Conservation (phyloP, 495 filamentous ascomycete species). For the Lophiostoma macrostomum region DNA sequence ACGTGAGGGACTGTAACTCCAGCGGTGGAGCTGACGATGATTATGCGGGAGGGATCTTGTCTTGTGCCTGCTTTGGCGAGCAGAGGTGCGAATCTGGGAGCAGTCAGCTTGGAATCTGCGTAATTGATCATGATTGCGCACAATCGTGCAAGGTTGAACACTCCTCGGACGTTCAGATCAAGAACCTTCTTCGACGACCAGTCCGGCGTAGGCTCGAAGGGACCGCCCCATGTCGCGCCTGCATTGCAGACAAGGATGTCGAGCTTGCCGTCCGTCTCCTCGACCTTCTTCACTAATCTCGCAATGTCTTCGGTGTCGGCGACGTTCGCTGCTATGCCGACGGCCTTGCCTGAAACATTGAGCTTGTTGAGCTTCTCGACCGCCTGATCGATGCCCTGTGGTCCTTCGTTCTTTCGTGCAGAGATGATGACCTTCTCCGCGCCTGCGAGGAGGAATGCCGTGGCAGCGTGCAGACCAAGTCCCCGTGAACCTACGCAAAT, state of each 20-base stretch:
- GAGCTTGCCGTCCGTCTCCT: conserved; percentile 38
- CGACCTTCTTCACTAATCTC: conserved; percentile 39
- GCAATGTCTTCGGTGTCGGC: conserved; percentile 42
- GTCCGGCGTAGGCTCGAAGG: conserved; percentile 45
- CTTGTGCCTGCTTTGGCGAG: conserved; percentile 36
- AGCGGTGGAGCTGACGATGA: conserved; percentile 42
- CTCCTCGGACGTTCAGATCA: conserved; percentile 46
- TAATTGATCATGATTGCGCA: neutral
- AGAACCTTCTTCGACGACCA: conserved; percentile 42
- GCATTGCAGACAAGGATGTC: conserved; percentile 47
- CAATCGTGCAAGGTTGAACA: conserved; percentile 41
- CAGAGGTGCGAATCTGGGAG: conserved; percentile 38
- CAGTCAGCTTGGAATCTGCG: neutral
- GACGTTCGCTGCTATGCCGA: conserved; percentile 46
- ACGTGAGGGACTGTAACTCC: conserved; percentile 43
- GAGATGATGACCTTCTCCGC: conserved; percentile 44
- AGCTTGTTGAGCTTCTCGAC: conserved; percentile 44
- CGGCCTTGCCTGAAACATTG: conserved; percentile 39
- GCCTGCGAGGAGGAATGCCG: conserved; percentile 45
- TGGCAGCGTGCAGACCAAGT: conserved; percentile 44
- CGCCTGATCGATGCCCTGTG: conserved; percentile 43
- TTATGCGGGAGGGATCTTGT: conserved; percentile 42
- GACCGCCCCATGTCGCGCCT: conserved; percentile 45
- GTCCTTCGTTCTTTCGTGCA: conserved; percentile 40
- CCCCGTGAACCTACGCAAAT: conserved; percentile 39